These are phyloP conservation scores for Capsicum pubescens DNA, from an alignment of 257 asterid genomes.

Conservation along the genomic window DNA sequence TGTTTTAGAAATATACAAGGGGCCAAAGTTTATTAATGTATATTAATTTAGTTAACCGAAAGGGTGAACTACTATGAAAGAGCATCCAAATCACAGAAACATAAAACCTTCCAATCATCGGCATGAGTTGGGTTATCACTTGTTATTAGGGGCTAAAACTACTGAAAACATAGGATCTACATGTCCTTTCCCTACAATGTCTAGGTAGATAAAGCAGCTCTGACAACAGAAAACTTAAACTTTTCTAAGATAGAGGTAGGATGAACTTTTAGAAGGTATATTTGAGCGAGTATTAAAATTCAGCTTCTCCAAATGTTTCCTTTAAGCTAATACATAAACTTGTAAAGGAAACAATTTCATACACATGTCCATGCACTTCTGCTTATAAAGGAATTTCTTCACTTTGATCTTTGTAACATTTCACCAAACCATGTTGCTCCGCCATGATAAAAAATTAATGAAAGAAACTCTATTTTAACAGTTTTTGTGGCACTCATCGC, in stretches of 20 bases:
- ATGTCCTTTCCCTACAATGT: background rate
- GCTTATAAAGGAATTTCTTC: background rate
- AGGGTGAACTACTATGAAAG: background rate
- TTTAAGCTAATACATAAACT: slow-evolving; percentile 10
- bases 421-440: slow-evolving; percentile 12
- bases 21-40: background rate
- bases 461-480: background rate
- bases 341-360: background rate
- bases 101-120: background rate
- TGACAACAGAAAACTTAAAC: slow-evolving; percentile 5
- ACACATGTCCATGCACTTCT: background rate
- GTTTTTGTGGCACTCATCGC: background rate
- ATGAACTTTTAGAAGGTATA: background rate
- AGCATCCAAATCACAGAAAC: background rate
- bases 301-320: slow-evolving; percentile 26
- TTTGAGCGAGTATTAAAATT: background rate
- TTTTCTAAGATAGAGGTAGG: slow-evolving; percentile 2
- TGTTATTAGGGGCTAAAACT: background rate
- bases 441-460: background rate
- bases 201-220: background rate
- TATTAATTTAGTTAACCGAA: background rate
- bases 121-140: background rate
- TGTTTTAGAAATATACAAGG: background rate
- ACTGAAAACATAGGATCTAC: slow-evolving; percentile 3
- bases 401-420: slow-evolving; percentile 3